Conservation (phyloP, 2,329 filamentous ascomycete species). For the Cladosporium halotolerans region DNA sequence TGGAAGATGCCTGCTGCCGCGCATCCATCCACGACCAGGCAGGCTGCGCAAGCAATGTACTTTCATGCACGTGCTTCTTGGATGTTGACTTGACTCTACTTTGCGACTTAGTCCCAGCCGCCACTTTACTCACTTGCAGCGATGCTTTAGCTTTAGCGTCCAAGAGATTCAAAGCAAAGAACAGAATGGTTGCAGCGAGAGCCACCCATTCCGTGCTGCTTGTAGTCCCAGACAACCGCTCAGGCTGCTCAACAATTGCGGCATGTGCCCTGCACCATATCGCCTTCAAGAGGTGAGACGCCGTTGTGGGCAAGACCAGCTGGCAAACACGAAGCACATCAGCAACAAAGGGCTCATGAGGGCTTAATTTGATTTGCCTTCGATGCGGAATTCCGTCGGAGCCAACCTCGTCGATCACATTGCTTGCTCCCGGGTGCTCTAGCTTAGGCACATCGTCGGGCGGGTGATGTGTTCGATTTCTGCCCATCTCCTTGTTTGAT, state of each 20-base stretch:
- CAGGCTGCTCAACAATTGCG: constrained; percentile 15
- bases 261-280: constrained; percentile 27
- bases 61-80: background rate
- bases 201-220: constrained; percentile 30
- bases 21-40: constrained; percentile 22
- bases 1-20: background rate
- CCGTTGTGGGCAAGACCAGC: constrained; percentile 21
- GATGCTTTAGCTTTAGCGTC: constrained; percentile 24
- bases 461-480: constrained; percentile 21
- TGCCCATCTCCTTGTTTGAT: constrained; percentile 21
- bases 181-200: constrained; percentile 36
- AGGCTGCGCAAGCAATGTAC: background rate
- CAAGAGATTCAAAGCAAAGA: constrained; percentile 28
- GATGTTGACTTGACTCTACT: background rate
- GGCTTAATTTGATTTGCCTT: constrained; percentile 22
- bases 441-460: constrained; percentile 13
- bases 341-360: constrained; percentile 18
- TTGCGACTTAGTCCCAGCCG: constrained; percentile 14
- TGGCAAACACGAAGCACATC: constrained; percentile 24
- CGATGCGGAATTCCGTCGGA: constrained; percentile 24
- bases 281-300: constrained; percentile 19
- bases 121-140: constrained; percentile 21
- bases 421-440: constrained; percentile 17
- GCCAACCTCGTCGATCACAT: constrained; percentile 22
- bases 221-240: constrained; percentile 14